Percentiles rank a stretch among this genome's conserved stretches.
Conservation (phyloP, 768 basidiomycete genomes). For the Russula griseocarnosa region DNA sequence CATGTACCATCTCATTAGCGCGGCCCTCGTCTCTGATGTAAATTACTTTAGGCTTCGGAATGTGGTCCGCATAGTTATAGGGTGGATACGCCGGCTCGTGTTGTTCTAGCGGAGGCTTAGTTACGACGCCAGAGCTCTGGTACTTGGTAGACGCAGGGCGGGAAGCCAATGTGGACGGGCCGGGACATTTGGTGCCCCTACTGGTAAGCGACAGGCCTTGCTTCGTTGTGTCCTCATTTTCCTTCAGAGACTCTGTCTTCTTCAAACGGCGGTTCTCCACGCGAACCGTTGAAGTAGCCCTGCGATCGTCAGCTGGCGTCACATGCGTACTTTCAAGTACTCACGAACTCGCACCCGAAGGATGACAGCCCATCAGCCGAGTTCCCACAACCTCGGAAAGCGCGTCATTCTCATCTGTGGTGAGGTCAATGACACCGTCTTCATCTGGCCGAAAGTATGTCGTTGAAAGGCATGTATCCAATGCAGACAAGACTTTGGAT, state of each 20-base stretch:
- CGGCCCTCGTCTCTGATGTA: conserved; percentile 43
- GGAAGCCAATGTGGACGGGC: neutral
- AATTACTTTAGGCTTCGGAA: conserved; percentile 36
- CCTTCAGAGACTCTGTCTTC: conserved; percentile 7
- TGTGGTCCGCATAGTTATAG: conserved; percentile 41
- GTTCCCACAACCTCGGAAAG: neutral
- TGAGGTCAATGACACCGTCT: conserved; percentile 27
- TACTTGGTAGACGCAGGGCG: neutral
- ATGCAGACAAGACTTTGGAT: conserved; percentile 20
- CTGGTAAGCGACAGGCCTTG: neutral
- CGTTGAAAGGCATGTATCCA: neutral
- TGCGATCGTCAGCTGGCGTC: neutral
- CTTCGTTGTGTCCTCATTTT: conserved; percentile 1
- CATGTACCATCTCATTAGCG: conserved; percentile 40
- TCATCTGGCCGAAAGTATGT: conserved; percentile 1
- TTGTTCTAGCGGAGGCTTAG: neutral
- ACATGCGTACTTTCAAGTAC: neutral
- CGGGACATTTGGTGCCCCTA: neutral
- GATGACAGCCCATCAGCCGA: neutral
- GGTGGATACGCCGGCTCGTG: conserved; percentile 28
- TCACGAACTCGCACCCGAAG: neutral
- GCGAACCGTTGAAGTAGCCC: neutral
- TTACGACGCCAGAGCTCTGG: neutral
- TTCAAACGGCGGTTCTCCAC: conserved; percentile 1
- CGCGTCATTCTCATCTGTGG: conserved; percentile 11